These are phyloP conservation scores for Diversispora epigaea DNA, from an alignment of 192 early-diverging fungal species.

Conservation along the genomic window DNA sequence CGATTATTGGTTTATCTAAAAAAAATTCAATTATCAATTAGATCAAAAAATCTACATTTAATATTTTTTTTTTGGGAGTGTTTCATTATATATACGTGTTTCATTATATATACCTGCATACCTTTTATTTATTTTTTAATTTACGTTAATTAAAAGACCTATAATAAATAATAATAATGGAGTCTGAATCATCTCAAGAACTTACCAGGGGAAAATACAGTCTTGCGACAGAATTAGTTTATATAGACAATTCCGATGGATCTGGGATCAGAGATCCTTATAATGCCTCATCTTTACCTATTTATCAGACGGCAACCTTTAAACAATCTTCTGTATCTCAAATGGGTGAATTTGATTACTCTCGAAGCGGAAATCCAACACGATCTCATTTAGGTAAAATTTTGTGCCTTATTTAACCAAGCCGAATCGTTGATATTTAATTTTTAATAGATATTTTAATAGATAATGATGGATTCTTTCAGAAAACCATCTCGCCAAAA, in stretches of 20 bases:
- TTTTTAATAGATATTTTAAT: background rate
- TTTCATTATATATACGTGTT: no score
- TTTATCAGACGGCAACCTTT: conserved; percentile 98
- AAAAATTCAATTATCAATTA: no score
- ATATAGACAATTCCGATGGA: conserved; percentile 66
- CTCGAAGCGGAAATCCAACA: conserved; percentile 97
- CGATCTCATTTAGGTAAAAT: conserved; percentile 77
- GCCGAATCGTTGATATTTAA: background rate
- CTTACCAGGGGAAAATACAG: conserved; percentile 55
- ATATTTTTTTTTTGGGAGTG: no score
- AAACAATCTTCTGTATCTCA: conserved; percentile 81
- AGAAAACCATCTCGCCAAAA: conserved; percentile 92
- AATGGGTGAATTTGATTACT: conserved; percentile 93
- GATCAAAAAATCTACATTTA: no score
- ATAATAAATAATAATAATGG: background rate
- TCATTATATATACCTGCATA: no score
- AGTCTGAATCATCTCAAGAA: background rate
- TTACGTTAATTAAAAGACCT: background rate
- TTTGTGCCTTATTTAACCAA: background rate
- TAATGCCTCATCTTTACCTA: conserved; percentile 88
- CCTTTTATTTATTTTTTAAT: conserved; percentile 35
- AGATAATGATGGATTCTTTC: conserved; percentile 13
- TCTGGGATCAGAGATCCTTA: conserved; percentile 76
- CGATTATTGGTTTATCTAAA: no score
- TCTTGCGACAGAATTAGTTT: conserved; percentile 74